Evolutionary conservation across 2,329 filamentous ascomycete genomes (phyloP).

Genomic region (Sclerotinia glacialis): DNA sequence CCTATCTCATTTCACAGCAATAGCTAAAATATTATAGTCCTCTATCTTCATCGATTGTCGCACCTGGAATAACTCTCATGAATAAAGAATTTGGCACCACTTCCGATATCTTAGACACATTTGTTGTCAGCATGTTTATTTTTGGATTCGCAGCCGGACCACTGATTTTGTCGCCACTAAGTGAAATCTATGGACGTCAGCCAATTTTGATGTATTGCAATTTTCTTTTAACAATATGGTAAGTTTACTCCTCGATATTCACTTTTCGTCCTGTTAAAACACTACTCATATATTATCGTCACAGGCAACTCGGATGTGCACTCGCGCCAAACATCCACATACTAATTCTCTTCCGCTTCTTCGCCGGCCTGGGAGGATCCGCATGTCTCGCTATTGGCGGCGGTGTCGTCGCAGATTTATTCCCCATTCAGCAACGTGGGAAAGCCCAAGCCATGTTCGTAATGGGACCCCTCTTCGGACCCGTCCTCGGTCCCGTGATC

Average conservation of each 20-base stretch:
- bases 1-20: not conserved
- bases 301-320: constrained; percentile 49
- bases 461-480: constrained; percentile 44
- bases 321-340: constrained; percentile 46
- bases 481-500: constrained; percentile 37
- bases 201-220: constrained; percentile 46
- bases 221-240: constrained; percentile 47
- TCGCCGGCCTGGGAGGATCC: constrained; percentile 49
- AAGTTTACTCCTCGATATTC: constrained; percentile 39
- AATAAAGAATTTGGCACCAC: constrained; percentile 28
- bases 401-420: constrained; percentile 64
- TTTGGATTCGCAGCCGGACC: constrained; percentile 58
- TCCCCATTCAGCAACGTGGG: constrained; percentile 55
- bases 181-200: constrained; percentile 63
- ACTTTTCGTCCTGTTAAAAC: constrained; percentile 49
- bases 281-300: constrained; percentile 46
- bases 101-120: constrained; percentile 23
- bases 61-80: constrained; percentile 41
- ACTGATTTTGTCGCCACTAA: constrained; percentile 55
- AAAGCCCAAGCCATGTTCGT: constrained; percentile 53
- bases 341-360: constrained; percentile 57
- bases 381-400: constrained; percentile 53
- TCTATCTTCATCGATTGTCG: constrained; percentile 44
- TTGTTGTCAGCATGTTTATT: constrained; percentile 50
- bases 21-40: constrained; percentile 27